Evolutionary conservation across 257 asterid genomes (phyloP).

Genomic region (Mitragyna speciosa): DNA sequence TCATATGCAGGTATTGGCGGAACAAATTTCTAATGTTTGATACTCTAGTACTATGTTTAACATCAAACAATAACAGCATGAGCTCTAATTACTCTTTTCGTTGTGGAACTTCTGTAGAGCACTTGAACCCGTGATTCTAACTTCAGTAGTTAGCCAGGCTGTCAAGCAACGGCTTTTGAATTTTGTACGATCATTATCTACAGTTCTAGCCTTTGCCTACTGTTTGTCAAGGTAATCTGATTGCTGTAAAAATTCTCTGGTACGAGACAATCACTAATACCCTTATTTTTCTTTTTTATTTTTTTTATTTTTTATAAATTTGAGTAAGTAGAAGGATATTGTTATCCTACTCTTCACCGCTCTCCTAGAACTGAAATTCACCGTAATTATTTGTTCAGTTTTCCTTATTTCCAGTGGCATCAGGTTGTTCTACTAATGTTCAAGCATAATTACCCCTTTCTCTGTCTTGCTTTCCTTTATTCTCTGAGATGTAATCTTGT

Average conservation of each 20-base stretch:
- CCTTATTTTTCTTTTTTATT: background rate
- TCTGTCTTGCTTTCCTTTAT: no score
- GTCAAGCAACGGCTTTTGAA: conserved; percentile 34
- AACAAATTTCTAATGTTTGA: background rate
- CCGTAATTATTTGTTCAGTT: background rate
- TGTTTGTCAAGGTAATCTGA: conserved; percentile 33
- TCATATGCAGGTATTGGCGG: conserved; percentile 32
- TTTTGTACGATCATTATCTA: conserved; percentile 33
- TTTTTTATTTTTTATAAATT: background rate
- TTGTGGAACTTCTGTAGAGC: conserved; percentile 22
- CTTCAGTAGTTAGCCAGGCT: conserved; percentile 30
- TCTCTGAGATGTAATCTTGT: background rate
- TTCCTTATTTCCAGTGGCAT: background rate
- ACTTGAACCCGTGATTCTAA: conserved; percentile 32
- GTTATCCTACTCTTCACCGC: background rate
- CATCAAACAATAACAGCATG: background rate
- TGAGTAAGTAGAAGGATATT: background rate
- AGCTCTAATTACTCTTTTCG: background rate
- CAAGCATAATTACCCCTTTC: background rate
- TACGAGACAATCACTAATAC: background rate
- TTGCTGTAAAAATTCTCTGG: background rate
- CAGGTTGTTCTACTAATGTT: background rate
- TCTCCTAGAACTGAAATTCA: background rate
- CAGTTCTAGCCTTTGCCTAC: conserved; percentile 34
- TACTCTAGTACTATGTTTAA: background rate